A percentile compares a stretch with the other conserved stretches of the same genome.
phyloP scores from a whole-genome alignment of 2,329 filamentous ascomycete species.

The Arachnomyces sp. region DNA sequence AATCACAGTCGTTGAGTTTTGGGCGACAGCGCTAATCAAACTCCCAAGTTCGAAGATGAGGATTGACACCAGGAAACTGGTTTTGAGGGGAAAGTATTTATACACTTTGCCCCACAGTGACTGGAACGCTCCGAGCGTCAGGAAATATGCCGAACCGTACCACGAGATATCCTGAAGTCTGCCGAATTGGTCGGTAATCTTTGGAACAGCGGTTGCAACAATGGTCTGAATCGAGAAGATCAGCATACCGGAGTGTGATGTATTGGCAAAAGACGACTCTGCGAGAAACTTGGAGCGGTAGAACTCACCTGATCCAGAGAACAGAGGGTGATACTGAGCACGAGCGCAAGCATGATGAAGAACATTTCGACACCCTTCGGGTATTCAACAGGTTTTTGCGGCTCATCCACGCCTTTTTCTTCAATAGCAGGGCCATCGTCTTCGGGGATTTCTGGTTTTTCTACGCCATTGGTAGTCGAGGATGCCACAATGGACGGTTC shows the following conservation, averaged over 20 bases:
- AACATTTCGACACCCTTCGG: background rate
- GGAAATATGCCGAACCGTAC: conserved; percentile 4
- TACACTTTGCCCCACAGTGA: conserved; percentile 17
- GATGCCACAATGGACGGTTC: no score
- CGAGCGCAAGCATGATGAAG: conserved; percentile 9
- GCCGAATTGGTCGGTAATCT: conserved; percentile 6
- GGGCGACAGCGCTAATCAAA: conserved; percentile 21
- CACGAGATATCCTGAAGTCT: conserved; percentile 3
- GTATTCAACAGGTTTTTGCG: no score
- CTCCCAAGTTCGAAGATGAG: conserved; percentile 24
- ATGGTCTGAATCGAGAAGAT: background rate
- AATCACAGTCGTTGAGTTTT: conserved; percentile 23
- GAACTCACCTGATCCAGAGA: conserved; percentile 11
- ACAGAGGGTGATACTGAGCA: conserved; percentile 10
- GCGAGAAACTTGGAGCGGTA: conserved; percentile 2
- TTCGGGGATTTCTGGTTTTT: no score
- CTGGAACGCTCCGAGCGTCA: conserved; percentile 9
- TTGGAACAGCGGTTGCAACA: conserved; percentile 3
- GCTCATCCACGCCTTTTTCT: no score
- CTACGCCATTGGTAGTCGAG: no score
- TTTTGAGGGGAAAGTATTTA: conserved; percentile 22
- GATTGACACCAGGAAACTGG: conserved; percentile 21
- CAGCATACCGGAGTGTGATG: no score
- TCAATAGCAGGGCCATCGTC: no score
- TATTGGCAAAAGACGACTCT: background rate